Evolutionary conservation across 2,329 filamentous ascomycete species (phyloP).

Genomic region (Botryotinia narcissicola): DNA sequence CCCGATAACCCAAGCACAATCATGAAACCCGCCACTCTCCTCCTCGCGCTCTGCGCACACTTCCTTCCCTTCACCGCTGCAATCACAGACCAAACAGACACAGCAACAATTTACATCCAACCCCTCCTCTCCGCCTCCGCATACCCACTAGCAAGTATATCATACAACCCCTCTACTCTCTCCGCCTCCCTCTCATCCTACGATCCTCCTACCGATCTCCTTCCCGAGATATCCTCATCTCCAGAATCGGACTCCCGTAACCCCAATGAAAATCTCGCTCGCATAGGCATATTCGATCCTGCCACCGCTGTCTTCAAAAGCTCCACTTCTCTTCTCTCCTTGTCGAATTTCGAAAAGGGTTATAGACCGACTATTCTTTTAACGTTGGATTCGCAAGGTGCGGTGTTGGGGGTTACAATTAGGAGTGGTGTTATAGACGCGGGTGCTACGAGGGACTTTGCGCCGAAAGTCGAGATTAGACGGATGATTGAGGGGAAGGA

Average conservation of each 20-base stretch:
- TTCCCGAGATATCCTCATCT: constrained; percentile 23
- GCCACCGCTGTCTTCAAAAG: constrained; percentile 49
- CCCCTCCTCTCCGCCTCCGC: constrained; percentile 39
- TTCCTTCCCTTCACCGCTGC: constrained; percentile 42
- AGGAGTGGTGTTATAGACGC: constrained; percentile 61
- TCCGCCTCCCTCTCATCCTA: constrained; percentile 52
- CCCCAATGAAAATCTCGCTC: constrained; percentile 44
- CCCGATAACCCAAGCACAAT: neutral
- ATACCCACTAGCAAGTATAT: constrained; percentile 53
- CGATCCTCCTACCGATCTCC: constrained; percentile 53
- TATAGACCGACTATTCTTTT: constrained; percentile 57
- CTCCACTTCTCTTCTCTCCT: constrained; percentile 54
- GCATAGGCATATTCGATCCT: constrained; percentile 57
- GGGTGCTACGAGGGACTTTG: constrained; percentile 63
- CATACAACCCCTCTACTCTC: constrained; percentile 50
- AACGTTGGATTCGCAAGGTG: constrained; percentile 47
- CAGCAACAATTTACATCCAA: constrained; percentile 36
- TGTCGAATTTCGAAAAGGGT: constrained; percentile 59
- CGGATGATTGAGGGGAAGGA: constrained; percentile 50
- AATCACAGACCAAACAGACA: constrained; percentile 42
- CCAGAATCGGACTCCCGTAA: neutral
- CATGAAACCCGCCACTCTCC: constrained; percentile 42
- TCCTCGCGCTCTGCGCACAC: constrained; percentile 42
- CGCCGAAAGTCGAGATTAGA: constrained; percentile 55
- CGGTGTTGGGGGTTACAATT: constrained; percentile 50